Evolutionary conservation across 1,139 yeast genomes (phyloP).

Genomic region (Saccharomyces hybrid): DNA sequence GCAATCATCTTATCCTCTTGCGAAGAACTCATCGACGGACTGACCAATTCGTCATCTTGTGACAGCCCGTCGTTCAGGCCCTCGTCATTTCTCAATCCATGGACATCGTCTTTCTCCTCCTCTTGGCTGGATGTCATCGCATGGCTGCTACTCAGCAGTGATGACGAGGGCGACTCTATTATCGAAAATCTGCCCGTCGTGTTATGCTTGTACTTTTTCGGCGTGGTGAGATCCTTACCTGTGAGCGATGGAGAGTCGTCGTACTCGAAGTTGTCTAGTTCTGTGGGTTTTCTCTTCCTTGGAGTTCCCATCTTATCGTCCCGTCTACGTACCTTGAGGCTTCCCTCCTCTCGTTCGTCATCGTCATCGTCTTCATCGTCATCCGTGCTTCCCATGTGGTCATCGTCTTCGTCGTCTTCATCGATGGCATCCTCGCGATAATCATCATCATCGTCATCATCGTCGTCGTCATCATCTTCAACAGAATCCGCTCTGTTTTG

Average conservation of each 20-base stretch:
- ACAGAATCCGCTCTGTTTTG: background rate
- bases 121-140: background rate
- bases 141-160: background rate
- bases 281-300: slow-evolving; percentile 22
- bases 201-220: slow-evolving; percentile 18
- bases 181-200: background rate
- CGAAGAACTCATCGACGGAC: background rate
- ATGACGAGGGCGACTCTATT: background rate
- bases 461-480: slow-evolving; percentile 10
- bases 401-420: slow-evolving; percentile 17
- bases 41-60: background rate
- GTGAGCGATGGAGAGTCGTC: slow-evolving; percentile 6
- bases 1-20: background rate
- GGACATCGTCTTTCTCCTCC: background rate
- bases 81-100: background rate
- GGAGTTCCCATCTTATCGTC: slow-evolving; percentile 10
- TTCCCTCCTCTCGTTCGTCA: slow-evolving; percentile 9
- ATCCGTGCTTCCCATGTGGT: slow-evolving; percentile 10
- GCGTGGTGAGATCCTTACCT: slow-evolving; percentile 14
- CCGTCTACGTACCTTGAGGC: background rate
- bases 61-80: background rate
- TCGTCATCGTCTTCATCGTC: slow-evolving; percentile 9
- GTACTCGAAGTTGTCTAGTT: slow-evolving; percentile 23
- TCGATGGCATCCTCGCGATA: slow-evolving; percentile 13
- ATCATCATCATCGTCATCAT: slow-evolving; percentile 7